A percentile compares a stretch with the other conserved stretches of the same genome.
These are phyloP conservation scores for Torulaspora quercuum DNA, from an alignment of 805 yeast species.

Conservation along the genomic window DNA sequence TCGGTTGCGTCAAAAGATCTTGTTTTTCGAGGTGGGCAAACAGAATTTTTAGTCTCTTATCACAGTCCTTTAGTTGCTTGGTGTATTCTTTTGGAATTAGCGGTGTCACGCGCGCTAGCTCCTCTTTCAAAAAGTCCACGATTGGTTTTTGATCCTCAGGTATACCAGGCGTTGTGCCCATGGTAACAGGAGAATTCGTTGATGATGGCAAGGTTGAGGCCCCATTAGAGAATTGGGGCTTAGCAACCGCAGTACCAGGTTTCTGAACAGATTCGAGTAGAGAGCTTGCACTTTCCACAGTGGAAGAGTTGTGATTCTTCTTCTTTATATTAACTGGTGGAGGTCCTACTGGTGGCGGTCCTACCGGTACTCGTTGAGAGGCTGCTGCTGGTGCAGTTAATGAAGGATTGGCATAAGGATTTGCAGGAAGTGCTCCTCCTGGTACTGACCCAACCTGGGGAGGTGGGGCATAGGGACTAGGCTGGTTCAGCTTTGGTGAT, in stretches of 20 bases:
- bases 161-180: slow-evolving; percentile 50
- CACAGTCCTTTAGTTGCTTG: slow-evolving; percentile 76
- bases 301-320: slow-evolving; percentile 20
- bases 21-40: slow-evolving; percentile 74
- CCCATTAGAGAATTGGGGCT: slow-evolving; percentile 24
- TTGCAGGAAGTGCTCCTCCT: slow-evolving; percentile 12
- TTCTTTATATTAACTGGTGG: slow-evolving; percentile 33
- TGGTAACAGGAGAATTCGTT: slow-evolving; percentile 19
- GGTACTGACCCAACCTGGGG: slow-evolving; percentile 8
- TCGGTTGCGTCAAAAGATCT: slow-evolving; percentile 57
- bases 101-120: slow-evolving; percentile 63
- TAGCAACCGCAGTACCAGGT: slow-evolving; percentile 11
- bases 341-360: slow-evolving; percentile 34
- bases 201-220: slow-evolving; percentile 23
- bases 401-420: slow-evolving; percentile 18
- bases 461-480: slow-evolving; percentile 42
- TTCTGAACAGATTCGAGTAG: slow-evolving; percentile 23
- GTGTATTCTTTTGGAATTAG: slow-evolving; percentile 68
- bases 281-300: slow-evolving; percentile 25
- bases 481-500: slow-evolving; percentile 11
- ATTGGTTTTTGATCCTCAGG: slow-evolving; percentile 58
- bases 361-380: slow-evolving; percentile 20
- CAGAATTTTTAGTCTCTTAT: slow-evolving; percentile 70
- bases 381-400: slow-evolving; percentile 19
- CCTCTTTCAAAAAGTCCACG: slow-evolving; percentile 50